Percentiles rank a stretch among this genome's conserved stretches.
phyloP scores from a whole-genome alignment of 78 protist genomes.

The Trichosphaerium sp. region DNA sequence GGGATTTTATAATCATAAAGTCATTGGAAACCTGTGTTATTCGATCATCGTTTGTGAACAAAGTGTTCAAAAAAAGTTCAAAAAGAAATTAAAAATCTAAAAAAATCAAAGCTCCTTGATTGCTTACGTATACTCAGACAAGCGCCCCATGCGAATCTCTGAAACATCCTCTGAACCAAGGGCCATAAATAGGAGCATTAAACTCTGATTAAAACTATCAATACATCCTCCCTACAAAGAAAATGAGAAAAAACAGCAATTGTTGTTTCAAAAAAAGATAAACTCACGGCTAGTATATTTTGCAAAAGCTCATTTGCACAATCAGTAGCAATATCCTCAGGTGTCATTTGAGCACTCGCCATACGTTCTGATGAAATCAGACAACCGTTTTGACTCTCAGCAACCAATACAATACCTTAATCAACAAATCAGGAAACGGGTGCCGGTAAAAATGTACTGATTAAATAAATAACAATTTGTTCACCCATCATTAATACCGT shows the following conservation, averaged over 20 bases:
- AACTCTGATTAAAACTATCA: slow-evolving; percentile 67
- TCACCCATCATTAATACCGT: too few relatives aligned
- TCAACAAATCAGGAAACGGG: too few relatives aligned
- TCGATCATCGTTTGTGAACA: not conserved
- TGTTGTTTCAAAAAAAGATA: not conserved
- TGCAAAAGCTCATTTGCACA: slow-evolving; percentile 49
- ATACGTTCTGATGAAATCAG: slow-evolving; percentile 52
- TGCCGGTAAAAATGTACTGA: slow-evolving; percentile 12
- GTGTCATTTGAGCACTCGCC: slow-evolving; percentile 33
- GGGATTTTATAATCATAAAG: too few relatives aligned
- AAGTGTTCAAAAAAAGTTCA: not conserved
- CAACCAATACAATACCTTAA: slow-evolving; percentile 73
- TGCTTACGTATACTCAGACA: slow-evolving; percentile 8
- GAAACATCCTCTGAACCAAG: slow-evolving; percentile 86
- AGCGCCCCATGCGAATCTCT: slow-evolving; percentile 62
- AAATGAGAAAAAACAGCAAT: slow-evolving; percentile 1
- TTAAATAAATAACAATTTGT: not conserved
- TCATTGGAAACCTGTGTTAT: too few relatives aligned
- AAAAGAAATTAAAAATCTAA: too few relatives aligned
- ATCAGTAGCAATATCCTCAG: slow-evolving; percentile 70
- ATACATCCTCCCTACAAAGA: slow-evolving; percentile 82
- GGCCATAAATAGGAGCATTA: slow-evolving; percentile 72
- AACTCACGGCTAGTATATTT: slow-evolving; percentile 13
- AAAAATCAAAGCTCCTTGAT: not conserved
- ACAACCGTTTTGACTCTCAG: slow-evolving; percentile 72